Conservation (phyloP, 2,329 filamentous ascomycete genomes). For the Alternaria dauci region DNA sequence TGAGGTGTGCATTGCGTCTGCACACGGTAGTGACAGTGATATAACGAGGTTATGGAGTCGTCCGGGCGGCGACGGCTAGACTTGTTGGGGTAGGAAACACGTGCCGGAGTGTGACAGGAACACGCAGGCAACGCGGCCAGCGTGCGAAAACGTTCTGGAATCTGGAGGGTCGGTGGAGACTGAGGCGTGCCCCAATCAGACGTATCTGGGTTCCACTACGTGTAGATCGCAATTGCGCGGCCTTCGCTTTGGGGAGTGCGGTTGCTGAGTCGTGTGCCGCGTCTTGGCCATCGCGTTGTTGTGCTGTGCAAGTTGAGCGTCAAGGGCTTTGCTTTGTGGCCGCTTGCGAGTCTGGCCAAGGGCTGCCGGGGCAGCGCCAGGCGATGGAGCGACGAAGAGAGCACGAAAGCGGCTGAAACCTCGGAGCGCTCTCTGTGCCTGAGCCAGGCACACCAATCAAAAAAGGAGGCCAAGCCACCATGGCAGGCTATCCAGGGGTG, state of each 20-base stretch:
- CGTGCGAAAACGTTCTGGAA: constrained; percentile 35
- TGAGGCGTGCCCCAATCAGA: constrained; percentile 27
- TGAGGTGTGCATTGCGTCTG: constrained; percentile 7
- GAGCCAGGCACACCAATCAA: constrained; percentile 47
- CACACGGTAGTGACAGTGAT: constrained; percentile 15
- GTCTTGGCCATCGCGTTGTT: constrained; percentile 6
- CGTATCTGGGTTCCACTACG: constrained; percentile 23
- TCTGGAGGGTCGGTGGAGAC: constrained; percentile 22
- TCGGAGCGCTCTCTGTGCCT: constrained; percentile 30
- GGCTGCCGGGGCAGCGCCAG: constrained; percentile 22
- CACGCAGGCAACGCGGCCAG: constrained; percentile 26
- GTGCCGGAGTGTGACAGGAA: constrained; percentile 16
- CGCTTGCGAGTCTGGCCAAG: constrained; percentile 20
- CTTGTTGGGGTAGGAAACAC: constrained; percentile 29
- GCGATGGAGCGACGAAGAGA: constrained; percentile 15
- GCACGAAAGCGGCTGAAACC: constrained; percentile 22
- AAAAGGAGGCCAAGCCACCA: constrained; percentile 7
- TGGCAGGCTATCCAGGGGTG: constrained; percentile 8
- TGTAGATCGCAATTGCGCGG: constrained; percentile 45
- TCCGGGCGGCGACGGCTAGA: constrained; percentile 10
- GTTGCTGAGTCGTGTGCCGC: constrained; percentile 1
- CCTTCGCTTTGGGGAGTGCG: constrained; percentile 18
- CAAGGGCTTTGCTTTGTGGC: constrained; percentile 19
- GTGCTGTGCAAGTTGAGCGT: constrained; percentile 9
- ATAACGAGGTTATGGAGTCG: constrained; percentile 4